Evolutionary conservation across 2,329 filamentous ascomycete genomes (phyloP).

Genomic region (Neospermospora avenae): DNA sequence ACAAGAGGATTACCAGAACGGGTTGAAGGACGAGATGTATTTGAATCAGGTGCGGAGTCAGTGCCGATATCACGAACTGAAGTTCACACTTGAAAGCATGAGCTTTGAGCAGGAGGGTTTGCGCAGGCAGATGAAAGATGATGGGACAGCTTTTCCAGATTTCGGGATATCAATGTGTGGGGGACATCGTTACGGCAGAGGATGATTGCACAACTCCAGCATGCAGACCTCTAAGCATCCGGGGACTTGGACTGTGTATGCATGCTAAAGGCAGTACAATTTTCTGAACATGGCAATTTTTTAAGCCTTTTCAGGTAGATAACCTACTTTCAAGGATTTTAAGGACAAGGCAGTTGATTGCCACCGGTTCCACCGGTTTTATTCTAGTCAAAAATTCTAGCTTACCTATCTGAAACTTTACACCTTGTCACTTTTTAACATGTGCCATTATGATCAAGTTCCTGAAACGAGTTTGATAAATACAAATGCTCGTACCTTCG

Average conservation of each 20-base stretch:
- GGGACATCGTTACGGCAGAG: neutral
- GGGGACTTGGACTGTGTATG: neutral
- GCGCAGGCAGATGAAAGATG: constrained; percentile 4
- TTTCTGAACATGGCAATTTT: no score
- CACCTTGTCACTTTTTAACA: no score
- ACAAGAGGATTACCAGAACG: constrained; percentile 4
- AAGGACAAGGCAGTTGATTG: no score
- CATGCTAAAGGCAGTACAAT: neutral
- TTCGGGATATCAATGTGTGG: neutral
- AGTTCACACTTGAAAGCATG: constrained; percentile 6
- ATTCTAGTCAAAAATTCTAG: no score
- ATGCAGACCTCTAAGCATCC: neutral
- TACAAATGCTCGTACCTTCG: no score
- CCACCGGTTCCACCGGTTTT: no score
- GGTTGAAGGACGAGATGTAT: neutral
- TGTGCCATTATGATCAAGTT: no score
- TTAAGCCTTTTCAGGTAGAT: no score
- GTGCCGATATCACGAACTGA: constrained; percentile 4
- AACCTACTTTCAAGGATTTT: no score
- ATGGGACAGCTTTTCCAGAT: neutral
- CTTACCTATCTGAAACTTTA: no score
- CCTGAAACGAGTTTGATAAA: no score
- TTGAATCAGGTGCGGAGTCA: neutral
- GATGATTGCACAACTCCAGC: neutral
- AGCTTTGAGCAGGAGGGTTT: constrained; percentile 4